Evolutionary conservation across 768 basidiomycete genomes (phyloP).

Genomic region (Suillus fuscotomentosus): DNA sequence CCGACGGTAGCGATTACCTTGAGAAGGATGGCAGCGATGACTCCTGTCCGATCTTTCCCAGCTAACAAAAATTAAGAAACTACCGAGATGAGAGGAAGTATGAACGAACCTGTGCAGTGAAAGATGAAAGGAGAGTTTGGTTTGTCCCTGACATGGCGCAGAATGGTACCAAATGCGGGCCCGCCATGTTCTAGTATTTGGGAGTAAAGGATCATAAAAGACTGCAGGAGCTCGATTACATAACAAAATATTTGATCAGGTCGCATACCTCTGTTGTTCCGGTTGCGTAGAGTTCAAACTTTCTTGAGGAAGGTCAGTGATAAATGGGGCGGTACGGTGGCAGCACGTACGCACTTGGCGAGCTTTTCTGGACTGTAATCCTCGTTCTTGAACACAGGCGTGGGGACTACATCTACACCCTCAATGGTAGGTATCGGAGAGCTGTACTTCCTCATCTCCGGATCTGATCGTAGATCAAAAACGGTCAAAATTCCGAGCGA

Average conservation of each 20-base stretch:
- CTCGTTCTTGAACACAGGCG: conserved; percentile 64
- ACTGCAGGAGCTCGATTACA: conserved; percentile 37
- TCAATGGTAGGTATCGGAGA: conserved; percentile 62
- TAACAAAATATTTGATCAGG: neutral
- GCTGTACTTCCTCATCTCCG: conserved; percentile 74
- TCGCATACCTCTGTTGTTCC: conserved; percentile 69
- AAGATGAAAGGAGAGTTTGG: conserved; percentile 66
- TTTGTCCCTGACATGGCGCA: conserved; percentile 71
- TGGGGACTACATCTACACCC: conserved; percentile 57
- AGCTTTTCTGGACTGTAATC: conserved; percentile 85
- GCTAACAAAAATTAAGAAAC: conserved; percentile 35
- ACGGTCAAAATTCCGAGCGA: conserved; percentile 64
- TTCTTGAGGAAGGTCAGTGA: conserved; percentile 17
- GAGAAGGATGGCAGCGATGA: conserved; percentile 70
- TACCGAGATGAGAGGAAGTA: neutral
- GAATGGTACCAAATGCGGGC: conserved; percentile 62
- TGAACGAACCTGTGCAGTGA: conserved; percentile 64
- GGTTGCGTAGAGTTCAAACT: conserved; percentile 67
- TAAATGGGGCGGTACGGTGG: neutral
- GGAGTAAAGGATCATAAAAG: conserved; percentile 77
- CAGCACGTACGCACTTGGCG: conserved; percentile 69
- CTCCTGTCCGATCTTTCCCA: conserved; percentile 81
- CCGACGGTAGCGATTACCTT: conserved; percentile 42
- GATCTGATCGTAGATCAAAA: conserved; percentile 79
- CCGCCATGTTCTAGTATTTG: conserved; percentile 79